Evolutionary conservation across 768 basidiomycete species (phyloP).

Genomic region (Pisolithus tinctorius): DNA sequence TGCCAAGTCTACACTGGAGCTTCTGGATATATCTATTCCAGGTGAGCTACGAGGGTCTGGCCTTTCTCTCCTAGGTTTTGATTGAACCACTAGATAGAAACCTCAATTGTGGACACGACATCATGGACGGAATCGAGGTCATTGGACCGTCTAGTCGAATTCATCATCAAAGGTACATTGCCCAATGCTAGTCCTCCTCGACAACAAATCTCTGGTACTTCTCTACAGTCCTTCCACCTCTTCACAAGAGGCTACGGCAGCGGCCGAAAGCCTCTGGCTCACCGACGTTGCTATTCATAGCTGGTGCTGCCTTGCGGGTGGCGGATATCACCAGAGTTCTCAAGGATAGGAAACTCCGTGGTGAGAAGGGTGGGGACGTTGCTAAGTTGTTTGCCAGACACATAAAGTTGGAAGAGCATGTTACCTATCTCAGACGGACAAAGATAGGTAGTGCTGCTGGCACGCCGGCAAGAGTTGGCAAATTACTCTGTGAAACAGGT

Average conservation of each 20-base stretch:
- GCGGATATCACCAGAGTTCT: constrained; percentile 76
- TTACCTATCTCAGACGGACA: constrained; percentile 76
- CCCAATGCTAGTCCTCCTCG: neutral
- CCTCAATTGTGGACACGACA: constrained; percentile 69
- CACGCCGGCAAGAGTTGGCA: constrained; percentile 87
- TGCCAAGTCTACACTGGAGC: constrained; percentile 67
- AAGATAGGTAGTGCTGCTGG: constrained; percentile 86
- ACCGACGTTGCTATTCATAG: constrained; percentile 79
- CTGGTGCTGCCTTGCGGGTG: constrained; percentile 89
- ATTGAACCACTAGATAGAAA: constrained; percentile 55
- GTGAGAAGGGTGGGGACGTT: constrained; percentile 84
- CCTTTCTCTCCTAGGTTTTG: constrained; percentile 28
- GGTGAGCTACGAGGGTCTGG: constrained; percentile 39
- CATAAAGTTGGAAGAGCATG: constrained; percentile 85
- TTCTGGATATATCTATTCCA: constrained; percentile 72
- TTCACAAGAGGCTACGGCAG: constrained; percentile 68
- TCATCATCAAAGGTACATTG: constrained; percentile 63
- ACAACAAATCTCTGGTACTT: neutral
- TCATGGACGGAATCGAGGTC: constrained; percentile 66
- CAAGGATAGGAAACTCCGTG: constrained; percentile 59
- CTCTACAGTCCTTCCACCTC: constrained; percentile 53
- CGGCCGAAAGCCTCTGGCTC: constrained; percentile 72
- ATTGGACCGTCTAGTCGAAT: constrained; percentile 64
- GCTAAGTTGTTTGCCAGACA: constrained; percentile 96
- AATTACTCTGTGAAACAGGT: constrained; percentile 72